phyloP scores from a whole-genome alignment of 1,284 basidiomycete species.

The Heliocybe sulcata region DNA sequence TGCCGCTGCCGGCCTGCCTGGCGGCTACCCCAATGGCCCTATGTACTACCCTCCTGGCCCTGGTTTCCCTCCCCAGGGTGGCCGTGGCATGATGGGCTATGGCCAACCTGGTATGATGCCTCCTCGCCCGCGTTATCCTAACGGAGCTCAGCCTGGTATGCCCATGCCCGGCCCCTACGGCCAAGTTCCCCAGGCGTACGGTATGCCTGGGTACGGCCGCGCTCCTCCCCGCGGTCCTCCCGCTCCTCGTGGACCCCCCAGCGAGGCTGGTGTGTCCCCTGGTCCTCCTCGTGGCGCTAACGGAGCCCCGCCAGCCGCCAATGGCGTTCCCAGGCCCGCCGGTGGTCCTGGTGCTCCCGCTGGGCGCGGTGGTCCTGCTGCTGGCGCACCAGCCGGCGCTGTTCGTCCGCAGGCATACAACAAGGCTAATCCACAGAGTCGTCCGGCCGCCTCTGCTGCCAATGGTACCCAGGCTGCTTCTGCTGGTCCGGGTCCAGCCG shows the following conservation, averaged over 20 bases:
- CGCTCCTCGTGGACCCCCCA: conserved; percentile 24
- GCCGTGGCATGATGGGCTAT: conserved; percentile 81
- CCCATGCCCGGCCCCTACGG: conserved; percentile 66
- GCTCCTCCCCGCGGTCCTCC: conserved; percentile 35
- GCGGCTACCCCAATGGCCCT: conserved; percentile 77
- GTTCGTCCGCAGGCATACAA: conserved; percentile 23
- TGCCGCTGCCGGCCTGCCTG: conserved; percentile 77
- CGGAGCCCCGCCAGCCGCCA: conserved; percentile 36
- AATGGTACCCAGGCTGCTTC: conserved; percentile 23
- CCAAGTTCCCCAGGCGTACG: conserved; percentile 60
- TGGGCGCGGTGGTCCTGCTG: conserved; percentile 34
- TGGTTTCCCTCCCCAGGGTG: conserved; percentile 72
- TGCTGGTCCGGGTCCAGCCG: conserved; percentile 21
- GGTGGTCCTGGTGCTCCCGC: conserved; percentile 37
- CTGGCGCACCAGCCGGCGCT: conserved; percentile 20
- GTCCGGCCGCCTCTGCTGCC: conserved; percentile 26
- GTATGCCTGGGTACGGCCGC: conserved; percentile 59
- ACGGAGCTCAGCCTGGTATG: conserved; percentile 59
- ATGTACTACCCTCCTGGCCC: conserved; percentile 88
- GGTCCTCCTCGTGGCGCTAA: conserved; percentile 40
- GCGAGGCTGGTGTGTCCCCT: conserved; percentile 32
- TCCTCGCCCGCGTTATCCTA: conserved; percentile 80
- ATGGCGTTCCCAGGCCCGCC: conserved; percentile 36
- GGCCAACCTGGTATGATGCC: conserved; percentile 82
- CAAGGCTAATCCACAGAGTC: conserved; percentile 19